These are phyloP conservation scores for Otatea glauca DNA, from an alignment of 176 grass and related monocot species.

Conservation along the genomic window DNA sequence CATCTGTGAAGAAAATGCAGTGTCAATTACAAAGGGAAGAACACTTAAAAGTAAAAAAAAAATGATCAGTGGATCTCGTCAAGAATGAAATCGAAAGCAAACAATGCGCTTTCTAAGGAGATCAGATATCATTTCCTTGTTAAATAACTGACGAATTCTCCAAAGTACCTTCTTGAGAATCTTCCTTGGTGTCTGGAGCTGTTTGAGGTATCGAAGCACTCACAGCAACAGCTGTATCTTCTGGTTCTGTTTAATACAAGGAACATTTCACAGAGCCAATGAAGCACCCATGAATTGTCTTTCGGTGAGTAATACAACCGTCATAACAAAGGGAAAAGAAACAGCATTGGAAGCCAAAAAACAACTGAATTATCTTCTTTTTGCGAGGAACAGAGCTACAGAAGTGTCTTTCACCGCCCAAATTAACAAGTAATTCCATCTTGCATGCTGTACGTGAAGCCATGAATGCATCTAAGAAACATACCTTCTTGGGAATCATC, in stretches of 20 bases:
- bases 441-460: neutral
- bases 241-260: conserved; percentile 14
- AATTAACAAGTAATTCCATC: neutral
- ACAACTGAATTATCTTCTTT: neutral
- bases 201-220: neutral
- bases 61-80: neutral
- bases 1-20: conserved; percentile 12
- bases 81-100: neutral
- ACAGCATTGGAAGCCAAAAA: neutral
- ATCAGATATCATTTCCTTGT: neutral
- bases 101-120: neutral
- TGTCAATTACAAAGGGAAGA: conserved; percentile 8
- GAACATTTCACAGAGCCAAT: neutral
- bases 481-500: conserved; percentile 7
- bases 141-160: neutral
- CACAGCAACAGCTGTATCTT: neutral
- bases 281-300: neutral
- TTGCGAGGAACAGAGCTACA: neutral
- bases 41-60: neutral
- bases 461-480: neutral
- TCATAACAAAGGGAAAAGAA: neutral
- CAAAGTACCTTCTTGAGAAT: conserved; percentile 24
- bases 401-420: neutral
- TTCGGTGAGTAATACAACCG: neutral
- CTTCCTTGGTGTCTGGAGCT: neutral